phyloP scores from a whole-genome alignment of 805 yeast genomes.

The Jamesozyma lodderae region DNA sequence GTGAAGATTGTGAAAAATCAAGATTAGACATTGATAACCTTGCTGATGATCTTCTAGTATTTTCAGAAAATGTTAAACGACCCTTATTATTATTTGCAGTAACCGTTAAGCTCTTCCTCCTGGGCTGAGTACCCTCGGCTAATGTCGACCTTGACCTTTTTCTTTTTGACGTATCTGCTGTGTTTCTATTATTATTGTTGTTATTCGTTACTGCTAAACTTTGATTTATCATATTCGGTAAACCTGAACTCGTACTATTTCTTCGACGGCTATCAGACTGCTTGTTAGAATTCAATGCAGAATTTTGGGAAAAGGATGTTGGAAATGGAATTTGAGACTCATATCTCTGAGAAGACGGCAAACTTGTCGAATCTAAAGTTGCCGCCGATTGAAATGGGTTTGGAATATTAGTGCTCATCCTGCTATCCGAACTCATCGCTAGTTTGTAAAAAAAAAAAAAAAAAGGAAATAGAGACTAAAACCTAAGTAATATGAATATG shows the following conservation, averaged over 20 bases:
- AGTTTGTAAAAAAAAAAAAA: too few species aligned
- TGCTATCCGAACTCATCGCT: slow-evolving; percentile 1
- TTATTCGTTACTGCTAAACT: slow-evolving; percentile 11
- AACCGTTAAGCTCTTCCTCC: slow-evolving; percentile 2
- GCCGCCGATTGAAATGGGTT: slow-evolving; percentile 5
- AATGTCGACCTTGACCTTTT: slow-evolving; percentile 19
- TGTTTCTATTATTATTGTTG: slow-evolving; percentile 8
- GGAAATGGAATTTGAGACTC: slow-evolving; percentile 8
- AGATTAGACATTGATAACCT: not conserved
- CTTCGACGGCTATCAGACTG: slow-evolving; percentile 13
- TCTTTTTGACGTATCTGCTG: slow-evolving; percentile 15
- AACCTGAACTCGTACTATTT: slow-evolving; percentile 17
- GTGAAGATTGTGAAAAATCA: slow-evolving; percentile 1
- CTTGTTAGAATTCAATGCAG: not conserved
- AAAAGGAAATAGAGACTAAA: too few species aligned
- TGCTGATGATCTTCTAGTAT: not conserved
- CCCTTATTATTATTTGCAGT: not conserved
- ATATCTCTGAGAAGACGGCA: slow-evolving; percentile 2
- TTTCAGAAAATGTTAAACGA: not conserved
- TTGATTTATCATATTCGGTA: slow-evolving; percentile 22
- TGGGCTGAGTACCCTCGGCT: slow-evolving; percentile 3
- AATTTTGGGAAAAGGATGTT: not conserved
- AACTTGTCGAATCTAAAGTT: not conserved
- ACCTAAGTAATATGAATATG: too few species aligned
- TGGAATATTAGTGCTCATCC: slow-evolving; percentile 1